Conservation (phyloP, 2,329 filamentous ascomycete species). For the Nemania sp. region DNA sequence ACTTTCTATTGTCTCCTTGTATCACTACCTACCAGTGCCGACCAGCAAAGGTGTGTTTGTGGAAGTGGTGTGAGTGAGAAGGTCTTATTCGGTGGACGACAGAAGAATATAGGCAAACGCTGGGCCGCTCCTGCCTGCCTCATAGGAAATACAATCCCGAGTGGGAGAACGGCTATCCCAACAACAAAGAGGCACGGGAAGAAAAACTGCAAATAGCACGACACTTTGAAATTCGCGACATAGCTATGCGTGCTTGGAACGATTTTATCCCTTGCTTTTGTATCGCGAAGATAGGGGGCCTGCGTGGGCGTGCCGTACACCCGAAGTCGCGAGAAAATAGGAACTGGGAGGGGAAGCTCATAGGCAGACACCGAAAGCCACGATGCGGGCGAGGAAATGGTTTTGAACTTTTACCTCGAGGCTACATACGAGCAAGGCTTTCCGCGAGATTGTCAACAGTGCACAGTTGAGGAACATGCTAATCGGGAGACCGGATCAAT, state of each 20-base stretch:
- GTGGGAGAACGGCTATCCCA: not conserved
- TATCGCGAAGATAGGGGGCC: slow-evolving; percentile 7
- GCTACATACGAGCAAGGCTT: slow-evolving; percentile 1
- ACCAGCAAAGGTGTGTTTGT: slow-evolving; percentile 22
- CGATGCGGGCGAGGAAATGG: not conserved
- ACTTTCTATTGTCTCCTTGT: slow-evolving; percentile 19
- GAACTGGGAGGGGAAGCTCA: not conserved
- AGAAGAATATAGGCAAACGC: slow-evolving; percentile 5
- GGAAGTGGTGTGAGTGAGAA: slow-evolving; percentile 17
- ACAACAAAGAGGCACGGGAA: slow-evolving; percentile 1
- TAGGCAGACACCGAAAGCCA: not conserved
- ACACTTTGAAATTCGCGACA: slow-evolving; percentile 10
- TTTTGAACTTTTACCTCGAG: not conserved
- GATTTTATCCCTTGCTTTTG: not conserved
- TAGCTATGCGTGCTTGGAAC: slow-evolving; percentile 2
- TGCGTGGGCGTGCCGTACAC: slow-evolving; percentile 5
- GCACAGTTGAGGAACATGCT: slow-evolving; percentile 9
- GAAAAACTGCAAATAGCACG: slow-evolving; percentile 9
- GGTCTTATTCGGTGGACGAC: slow-evolving; percentile 10
- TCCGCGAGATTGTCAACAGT: slow-evolving; percentile 6
- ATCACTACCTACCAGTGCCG: slow-evolving; percentile 22
- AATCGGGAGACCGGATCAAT: slow-evolving; percentile 7
- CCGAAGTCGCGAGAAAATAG: not conserved
- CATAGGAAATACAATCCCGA: slow-evolving; percentile 1
- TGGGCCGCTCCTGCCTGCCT: not conserved